Percentiles rank a stretch among this genome's conserved stretches.
Evolutionary conservation across 495 filamentous ascomycete species (phyloP).

Genomic region (Parathielavia hyrcaniae): DNA sequence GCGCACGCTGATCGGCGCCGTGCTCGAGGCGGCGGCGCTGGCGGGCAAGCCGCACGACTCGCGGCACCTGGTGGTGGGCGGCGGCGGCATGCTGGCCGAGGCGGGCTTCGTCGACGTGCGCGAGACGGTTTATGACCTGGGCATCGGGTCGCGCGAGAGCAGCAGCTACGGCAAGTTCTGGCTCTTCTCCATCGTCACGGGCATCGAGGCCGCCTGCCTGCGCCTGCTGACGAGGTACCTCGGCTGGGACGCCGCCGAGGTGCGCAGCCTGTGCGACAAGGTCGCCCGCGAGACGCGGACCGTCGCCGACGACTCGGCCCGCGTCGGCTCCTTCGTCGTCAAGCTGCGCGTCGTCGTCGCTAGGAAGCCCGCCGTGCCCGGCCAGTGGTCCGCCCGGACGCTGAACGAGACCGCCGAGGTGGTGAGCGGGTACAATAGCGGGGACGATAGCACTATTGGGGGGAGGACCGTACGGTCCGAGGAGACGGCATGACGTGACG

Average conservation of each 20-base stretch:
- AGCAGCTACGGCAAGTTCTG: conserved; percentile 58
- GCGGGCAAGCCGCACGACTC: conserved; percentile 47
- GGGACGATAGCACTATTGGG: conserved; percentile 33
- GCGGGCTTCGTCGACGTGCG: conserved; percentile 59
- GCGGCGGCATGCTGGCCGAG: conserved; percentile 43
- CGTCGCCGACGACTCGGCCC: conserved; percentile 40
- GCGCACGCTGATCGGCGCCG: conserved; percentile 30
- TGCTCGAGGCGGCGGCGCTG: conserved; percentile 38
- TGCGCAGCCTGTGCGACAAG: conserved; percentile 50
- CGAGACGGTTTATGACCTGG: conserved; percentile 50
- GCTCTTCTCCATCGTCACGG: conserved; percentile 57
- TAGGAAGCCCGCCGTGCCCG: conserved; percentile 45
- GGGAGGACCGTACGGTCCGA: conserved; percentile 17
- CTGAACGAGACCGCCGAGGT: conserved; percentile 27
- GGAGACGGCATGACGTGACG: conserved; percentile 15
- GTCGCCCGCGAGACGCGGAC: conserved; percentile 48
- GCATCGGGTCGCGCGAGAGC: conserved; percentile 50
- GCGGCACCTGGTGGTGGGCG: conserved; percentile 49
- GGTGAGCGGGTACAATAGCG: conserved; percentile 19
- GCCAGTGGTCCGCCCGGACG: conserved; percentile 25
- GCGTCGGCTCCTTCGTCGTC: conserved; percentile 38
- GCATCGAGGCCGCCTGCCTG: conserved; percentile 56
- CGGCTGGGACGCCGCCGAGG: conserved; percentile 51
- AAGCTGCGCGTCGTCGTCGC: conserved; percentile 51
- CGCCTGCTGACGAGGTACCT: conserved; percentile 55